Evolutionary conservation across 208 protist species (phyloP), one percentile per base, ranked within the genome.

Genomic region (Leishmania amazonensis): DNA sequence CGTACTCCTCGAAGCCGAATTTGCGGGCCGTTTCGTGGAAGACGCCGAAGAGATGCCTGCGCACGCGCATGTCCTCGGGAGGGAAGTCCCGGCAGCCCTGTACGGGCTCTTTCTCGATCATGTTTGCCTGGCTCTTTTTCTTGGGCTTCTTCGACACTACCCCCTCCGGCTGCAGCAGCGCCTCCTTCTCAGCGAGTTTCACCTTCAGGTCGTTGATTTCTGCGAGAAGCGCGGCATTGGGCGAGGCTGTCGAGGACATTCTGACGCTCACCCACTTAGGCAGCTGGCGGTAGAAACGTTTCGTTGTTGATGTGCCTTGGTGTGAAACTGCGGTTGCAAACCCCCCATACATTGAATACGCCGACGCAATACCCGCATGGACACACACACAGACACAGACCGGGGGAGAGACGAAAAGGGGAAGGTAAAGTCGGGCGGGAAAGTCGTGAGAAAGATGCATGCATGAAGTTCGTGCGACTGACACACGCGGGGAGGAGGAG

Each of bases 1-100:
- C 98, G 87, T 99, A 99, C 91, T 99, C 96, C 87, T 98, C 96
- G 81, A 99, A 99, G 42, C 96, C 97, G 86, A 98, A 98, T 45
- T 64, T 60, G 38, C 83, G 83, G 28, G 96, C 95, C 13, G 93
- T 93, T 35, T 91, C 86, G 78, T 91, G 89, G 85, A 99, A 99
- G 49, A 91, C 88, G 72, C 84, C 85, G 84, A 99, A 99, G 51
- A 99, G 88, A 91, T 97, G 94, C 71, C 90, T 94, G 62, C 97
- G 92, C 60, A 91, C 40, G 28, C 96, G 93, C 97, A 99, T 99
- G 77, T 98, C 95, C 81, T 98, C 96, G 3, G 98, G 98, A 31
- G 95, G 95, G 80, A 99, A 99, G 92, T 99, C 98, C 54, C 98
- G 94, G 62, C 94, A 97, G 71, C 98, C 98, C 80, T 98, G 93